These are phyloP conservation scores for Neurospora sp. DNA, from an alignment of 495 filamentous ascomycete species.

Conservation along the genomic window DNA sequence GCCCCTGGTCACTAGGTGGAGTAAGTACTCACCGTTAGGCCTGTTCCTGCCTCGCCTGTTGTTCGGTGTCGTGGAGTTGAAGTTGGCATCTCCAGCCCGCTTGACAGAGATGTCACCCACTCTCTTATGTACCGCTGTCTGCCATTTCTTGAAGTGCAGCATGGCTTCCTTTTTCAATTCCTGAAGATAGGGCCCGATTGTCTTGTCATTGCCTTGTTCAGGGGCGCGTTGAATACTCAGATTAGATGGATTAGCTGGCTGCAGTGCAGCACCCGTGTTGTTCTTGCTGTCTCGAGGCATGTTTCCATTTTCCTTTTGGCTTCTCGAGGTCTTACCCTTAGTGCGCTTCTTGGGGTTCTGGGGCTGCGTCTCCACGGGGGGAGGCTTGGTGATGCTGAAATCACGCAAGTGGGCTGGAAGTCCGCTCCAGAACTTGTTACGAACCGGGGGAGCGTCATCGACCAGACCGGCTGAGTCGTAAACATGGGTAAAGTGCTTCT, in stretches of 20 bases:
- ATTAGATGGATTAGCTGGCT: background rate
- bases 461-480: slow-evolving; percentile 30
- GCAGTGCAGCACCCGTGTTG: background rate
- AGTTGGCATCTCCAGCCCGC: slow-evolving; percentile 10
- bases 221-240: background rate
- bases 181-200: slow-evolving; percentile 19
- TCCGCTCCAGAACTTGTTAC: slow-evolving; percentile 17
- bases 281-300: slow-evolving; percentile 7
- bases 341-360: background rate
- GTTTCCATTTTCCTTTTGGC: slow-evolving; percentile 17
- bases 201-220: slow-evolving; percentile 12
- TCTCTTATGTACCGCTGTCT: slow-evolving; percentile 23
- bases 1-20: background rate
- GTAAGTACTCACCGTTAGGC: slow-evolving; percentile 4
- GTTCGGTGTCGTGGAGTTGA: background rate
- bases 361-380: slow-evolving; percentile 12
- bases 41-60: slow-evolving; percentile 6
- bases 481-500: slow-evolving; percentile 31
- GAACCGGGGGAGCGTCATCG: slow-evolving; percentile 11
- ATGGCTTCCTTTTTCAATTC: slow-evolving; percentile 36
- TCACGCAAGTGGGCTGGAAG: slow-evolving; percentile 23
- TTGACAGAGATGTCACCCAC: slow-evolving; percentile 32
- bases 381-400: slow-evolving; percentile 18
- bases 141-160: slow-evolving; percentile 37
- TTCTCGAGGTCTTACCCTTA: background rate